phyloP scores from a whole-genome alignment of 192 early-diverging fungal species.

The Gamsiella multidivaricata region DNA sequence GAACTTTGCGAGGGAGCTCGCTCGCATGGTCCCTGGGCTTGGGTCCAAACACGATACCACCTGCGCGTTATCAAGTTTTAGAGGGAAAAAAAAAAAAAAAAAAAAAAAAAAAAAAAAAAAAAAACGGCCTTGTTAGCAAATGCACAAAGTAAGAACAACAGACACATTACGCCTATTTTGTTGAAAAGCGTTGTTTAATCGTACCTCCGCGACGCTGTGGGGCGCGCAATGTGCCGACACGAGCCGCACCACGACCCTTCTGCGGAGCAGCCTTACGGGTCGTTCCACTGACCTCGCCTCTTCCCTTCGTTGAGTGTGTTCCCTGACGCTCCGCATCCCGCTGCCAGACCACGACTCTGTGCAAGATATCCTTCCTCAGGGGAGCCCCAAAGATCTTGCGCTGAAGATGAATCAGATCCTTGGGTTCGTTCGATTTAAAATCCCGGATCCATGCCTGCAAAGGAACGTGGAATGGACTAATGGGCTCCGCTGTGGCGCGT shows the following conservation, averaged over 20 bases:
- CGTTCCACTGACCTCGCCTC: constrained; percentile 87
- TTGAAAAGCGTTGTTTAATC: not conserved
- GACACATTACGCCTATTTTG: too few relatives aligned
- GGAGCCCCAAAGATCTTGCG: constrained; percentile 80
- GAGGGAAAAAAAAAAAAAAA: not conserved
- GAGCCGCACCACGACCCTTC: constrained; percentile 94
- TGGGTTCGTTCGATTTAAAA: constrained; percentile 76
- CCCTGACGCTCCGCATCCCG: constrained; percentile 82
- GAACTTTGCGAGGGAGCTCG: constrained; percentile 88
- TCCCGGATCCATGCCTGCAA: constrained; percentile 83
- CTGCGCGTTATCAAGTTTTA: constrained; percentile 21
- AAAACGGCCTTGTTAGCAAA: not conserved
- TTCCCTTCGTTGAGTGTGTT: constrained; percentile 83
- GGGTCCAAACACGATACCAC: constrained; percentile 91
- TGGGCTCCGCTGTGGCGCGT: not conserved
- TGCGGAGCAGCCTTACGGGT: constrained; percentile 86
- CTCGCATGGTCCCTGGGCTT: constrained; percentile 84
- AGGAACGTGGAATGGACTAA: constrained; percentile 51
- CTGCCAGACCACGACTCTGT: constrained; percentile 90
- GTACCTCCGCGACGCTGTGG: constrained; percentile 90
- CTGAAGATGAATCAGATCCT: constrained; percentile 78
- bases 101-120: not conserved
- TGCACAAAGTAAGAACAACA: too few relatives aligned
- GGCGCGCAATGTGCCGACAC: constrained; percentile 84
- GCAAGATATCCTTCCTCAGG: constrained; percentile 83